Evolutionary conservation across 805 yeast species (phyloP), one percentile per base, ranked within the genome.

Genomic region (Vanderwaltozyma verrucispora): DNA sequence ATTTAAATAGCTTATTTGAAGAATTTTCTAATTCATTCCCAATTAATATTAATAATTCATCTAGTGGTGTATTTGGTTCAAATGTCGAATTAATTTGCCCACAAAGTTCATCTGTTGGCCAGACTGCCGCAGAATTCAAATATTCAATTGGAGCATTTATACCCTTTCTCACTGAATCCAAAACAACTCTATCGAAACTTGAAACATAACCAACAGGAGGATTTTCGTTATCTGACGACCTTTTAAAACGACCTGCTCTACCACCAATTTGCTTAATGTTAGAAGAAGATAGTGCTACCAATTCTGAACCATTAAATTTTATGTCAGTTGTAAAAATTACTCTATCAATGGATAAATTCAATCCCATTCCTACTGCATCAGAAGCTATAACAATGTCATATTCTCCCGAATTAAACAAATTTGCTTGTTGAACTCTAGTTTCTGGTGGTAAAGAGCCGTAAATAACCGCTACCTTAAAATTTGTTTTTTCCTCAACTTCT

Each of bases 361-460:
- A 67, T 0, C 98, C 98, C 96, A 92, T 89, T 2, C 98, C 98
- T 44, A 92, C 77, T 0, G 98, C 98, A 63, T 92, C 97, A 2
- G 95, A 83, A 1, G 98, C 97, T 6, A 92, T 83, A 28, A 92
- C 65, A n/a, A 83, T 70, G 50, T 88, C 92, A 44, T 75, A 80
- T 26, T 72, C 71, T 2, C 94, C 89, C n/a, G 54, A 62, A 53
- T 92, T 92, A 59, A 92, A 92, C 33, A 72, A 66, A 21, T 65
- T 57, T 0, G 96, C 95, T 53, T 92, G 96, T 46, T 75, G 75
- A 3, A 86, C 75, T 47, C 99, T 72, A 0, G 89, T 85, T 54
- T 92, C 97, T 1, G 97, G 95, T 0, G 99, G 99, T 31, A 92
- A 65, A 0, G 95, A 88, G 17, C 99, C 99, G 54, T 92, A 92